Conservation (phyloP, 1,284 basidiomycete species). For the Veloboletus limbatus region DNA sequence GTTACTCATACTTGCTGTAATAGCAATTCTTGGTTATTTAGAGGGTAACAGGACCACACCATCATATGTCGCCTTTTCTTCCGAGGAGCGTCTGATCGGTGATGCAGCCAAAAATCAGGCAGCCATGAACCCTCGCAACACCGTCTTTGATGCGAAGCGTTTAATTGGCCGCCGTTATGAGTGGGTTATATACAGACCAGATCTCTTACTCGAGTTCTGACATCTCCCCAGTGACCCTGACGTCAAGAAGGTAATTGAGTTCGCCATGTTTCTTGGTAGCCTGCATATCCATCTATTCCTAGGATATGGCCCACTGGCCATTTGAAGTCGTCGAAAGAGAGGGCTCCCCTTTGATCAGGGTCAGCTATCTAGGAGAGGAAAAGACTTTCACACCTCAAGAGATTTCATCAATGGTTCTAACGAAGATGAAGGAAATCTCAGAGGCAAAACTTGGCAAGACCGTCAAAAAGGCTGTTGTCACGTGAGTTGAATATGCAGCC, state of each 20-base stretch:
- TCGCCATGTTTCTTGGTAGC: not conserved
- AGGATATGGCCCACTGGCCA: conserved; percentile 92
- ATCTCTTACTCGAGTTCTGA: conserved; percentile 10
- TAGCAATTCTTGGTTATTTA: conserved; percentile 33
- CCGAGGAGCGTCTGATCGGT: conserved; percentile 97
- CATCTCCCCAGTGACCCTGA: conserved; percentile 64
- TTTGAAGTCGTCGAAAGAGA: conserved; percentile 93
- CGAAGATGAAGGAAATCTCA: conserved; percentile 99
- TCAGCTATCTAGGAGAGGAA: conserved; percentile 89
- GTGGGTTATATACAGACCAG: conserved; percentile 42
- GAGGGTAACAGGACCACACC: conserved; percentile 99
- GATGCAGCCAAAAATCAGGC: conserved; percentile 99
- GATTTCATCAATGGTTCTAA: conserved; percentile 98
- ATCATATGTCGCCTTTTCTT: conserved; percentile 98
- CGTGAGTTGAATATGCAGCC: conserved; percentile 46
- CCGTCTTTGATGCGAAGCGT: conserved; percentile 96
- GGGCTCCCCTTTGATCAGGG: conserved; percentile 94
- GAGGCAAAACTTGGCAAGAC: conserved; percentile 97
- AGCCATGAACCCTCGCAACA: conserved; percentile 95
- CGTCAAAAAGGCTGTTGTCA: conserved; percentile 95
- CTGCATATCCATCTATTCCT: conserved; percentile 12
- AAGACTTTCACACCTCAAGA: conserved; percentile 97
- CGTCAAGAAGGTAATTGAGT: conserved; percentile 69
- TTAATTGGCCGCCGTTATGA: conserved; percentile 96
- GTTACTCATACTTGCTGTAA: conserved; percentile 1